Base-by-base conservation (phyloP, 1,139 yeast genomes). In the Magnusiomyces paraingens region DNA sequence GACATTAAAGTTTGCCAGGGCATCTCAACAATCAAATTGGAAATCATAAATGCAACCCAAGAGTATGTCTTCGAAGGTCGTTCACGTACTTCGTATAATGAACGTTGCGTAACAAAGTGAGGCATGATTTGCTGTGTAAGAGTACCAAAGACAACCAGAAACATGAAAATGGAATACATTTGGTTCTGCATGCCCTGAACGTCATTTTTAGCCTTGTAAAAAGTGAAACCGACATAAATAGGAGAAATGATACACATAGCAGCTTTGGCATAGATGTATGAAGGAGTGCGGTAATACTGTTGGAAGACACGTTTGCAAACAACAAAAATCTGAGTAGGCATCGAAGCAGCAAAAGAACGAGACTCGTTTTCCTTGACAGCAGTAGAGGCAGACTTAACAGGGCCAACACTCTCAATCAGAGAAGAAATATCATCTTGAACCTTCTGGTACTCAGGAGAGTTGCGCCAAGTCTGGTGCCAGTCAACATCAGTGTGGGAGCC, bases 221-320 rank as follows among this genome's bases (percentile, higher is more conserved):
- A 84, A 2, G 86, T 76, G 65, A 84, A 84, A 47, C 91, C 90
- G 62, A 82, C 81, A 69, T 83, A 82, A 21, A 84, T 59, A 17
- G 81, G 70, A 47, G 82, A 68, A 36, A 75, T 62, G 39, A 74
- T 58, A 38, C 79, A 70, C 64, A 83, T 72, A 58, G 78, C 68
- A 18, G 82, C 51, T 69, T 84, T 83, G 49, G 85, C 73, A 76
- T 82, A 83, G 47, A 83, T 76, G 65, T 82, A 83, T 29, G 72
- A 62, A 17, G 89, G 89, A n/a, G 85, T 75, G 72, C 91, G 80
- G 83, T 84, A 84, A 64, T 80, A 76, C 64, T 81, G 84, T 61
- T 79, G 75, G 57, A 80, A 69, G 45, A 77, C 79, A 50, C 79
- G 69, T 50, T 67, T 56, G 29, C 79, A 69, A 38, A 82, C 87